Percentiles rank a stretch among this genome's conserved stretches.
Evolutionary conservation across 75 land plant genomes (phyloP).

Genomic region (Ceratopteris richardii): DNA sequence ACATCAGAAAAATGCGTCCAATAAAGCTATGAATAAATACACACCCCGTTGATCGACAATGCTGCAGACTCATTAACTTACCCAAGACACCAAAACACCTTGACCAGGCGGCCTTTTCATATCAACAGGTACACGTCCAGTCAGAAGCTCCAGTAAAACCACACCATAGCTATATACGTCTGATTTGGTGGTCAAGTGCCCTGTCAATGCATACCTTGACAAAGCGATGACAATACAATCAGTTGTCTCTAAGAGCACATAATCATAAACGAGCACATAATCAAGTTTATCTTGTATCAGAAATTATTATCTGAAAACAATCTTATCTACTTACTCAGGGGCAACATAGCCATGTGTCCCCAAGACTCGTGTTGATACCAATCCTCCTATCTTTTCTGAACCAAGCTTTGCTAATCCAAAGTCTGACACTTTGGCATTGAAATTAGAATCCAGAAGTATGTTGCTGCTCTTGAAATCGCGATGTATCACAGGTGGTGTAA

Average conservation of each 20-base stretch:
- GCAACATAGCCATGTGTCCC: slow-evolving; percentile 88
- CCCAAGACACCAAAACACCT: slow-evolving; percentile 78
- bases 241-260: not conserved
- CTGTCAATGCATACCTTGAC: slow-evolving; percentile 71
- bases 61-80: slow-evolving; percentile 6
- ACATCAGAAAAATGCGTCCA: not conserved
- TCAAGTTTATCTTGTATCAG: not conserved
- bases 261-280: not conserved
- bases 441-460: slow-evolving; percentile 59
- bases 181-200: slow-evolving; percentile 85
- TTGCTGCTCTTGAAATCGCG: too few species aligned
- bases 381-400: slow-evolving; percentile 46
- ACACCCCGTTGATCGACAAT: not conserved
- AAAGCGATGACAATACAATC: not conserved
- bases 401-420: slow-evolving; percentile 68
- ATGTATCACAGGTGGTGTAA: too few species aligned
- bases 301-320: not conserved
- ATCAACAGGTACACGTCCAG: slow-evolving; percentile 76
- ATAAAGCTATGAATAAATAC: not conserved
- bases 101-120: slow-evolving; percentile 65
- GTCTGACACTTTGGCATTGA: slow-evolving; percentile 83
- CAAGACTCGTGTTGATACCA: slow-evolving; percentile 52
- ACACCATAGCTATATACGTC: too few species aligned
- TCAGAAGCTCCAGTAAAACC: slow-evolving; percentile 70
- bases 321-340: slow-evolving; percentile 48